phyloP scores from a whole-genome alignment of 495 filamentous ascomycete species.

The Talaromyces adpressus region DNA sequence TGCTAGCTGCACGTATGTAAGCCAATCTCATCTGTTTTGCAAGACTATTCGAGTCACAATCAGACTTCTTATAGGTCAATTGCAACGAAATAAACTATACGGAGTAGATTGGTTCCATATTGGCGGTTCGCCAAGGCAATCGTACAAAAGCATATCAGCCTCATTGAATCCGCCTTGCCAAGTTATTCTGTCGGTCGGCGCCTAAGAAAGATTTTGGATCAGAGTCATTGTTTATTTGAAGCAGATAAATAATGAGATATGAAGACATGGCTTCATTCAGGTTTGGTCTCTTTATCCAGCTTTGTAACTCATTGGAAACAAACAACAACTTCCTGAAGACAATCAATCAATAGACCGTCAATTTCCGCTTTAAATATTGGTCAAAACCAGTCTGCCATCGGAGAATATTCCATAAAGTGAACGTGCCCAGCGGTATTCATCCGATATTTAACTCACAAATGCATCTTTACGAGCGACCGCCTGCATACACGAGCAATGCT shows the following conservation, averaged over 20 bases:
- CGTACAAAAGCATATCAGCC: not conserved
- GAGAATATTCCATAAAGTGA: not conserved
- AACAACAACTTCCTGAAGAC: not conserved
- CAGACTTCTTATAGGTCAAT: not conserved
- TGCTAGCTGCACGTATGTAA: not conserved
- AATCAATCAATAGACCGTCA: not conserved
- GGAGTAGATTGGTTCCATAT: not conserved
- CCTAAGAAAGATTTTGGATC: not conserved
- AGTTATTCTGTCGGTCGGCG: not conserved
- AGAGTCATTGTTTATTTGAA: not conserved
- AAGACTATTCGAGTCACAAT: not conserved
- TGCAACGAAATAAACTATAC: not conserved
- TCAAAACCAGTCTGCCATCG: not conserved
- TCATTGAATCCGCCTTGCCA: not conserved
- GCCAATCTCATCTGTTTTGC: not conserved
- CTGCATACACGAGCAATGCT: not conserved
- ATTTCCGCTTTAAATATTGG: not conserved
- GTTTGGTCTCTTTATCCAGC: not conserved
- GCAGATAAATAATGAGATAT: not conserved
- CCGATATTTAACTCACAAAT: not conserved
- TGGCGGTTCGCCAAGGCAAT: not conserved
- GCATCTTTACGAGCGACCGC: not conserved
- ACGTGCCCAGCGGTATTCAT: not conserved
- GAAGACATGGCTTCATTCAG: not conserved
- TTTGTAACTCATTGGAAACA: not conserved